Evolutionary conservation across 2,329 filamentous ascomycete genomes (phyloP), one percentile per base, ranked within the genome.

Genomic region (Raffaelea albimanens): DNA sequence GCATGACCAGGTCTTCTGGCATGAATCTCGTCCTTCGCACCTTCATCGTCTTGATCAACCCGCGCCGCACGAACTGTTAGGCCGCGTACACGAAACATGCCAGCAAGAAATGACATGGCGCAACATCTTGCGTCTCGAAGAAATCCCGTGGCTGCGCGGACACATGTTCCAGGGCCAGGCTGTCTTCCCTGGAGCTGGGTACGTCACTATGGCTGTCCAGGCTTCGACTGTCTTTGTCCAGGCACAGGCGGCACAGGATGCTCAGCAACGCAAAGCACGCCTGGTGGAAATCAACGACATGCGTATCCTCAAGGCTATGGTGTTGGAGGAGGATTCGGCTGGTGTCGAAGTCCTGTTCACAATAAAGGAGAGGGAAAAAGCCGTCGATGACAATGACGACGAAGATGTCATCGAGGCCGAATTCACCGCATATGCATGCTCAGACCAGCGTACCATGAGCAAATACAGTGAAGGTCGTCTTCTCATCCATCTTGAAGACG

Each of bases 11-110:
- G 18, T 19, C 14, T 38, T 38, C 34, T 38, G 34, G 34, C 18
- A 16, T 8, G 13, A n/a, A 16, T 38, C 34, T 8, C 34, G 34
- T 19, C 8, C 18, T 8, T 38, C 34, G 9, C 14, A 16, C 13
- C 18, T 5, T 8, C 34, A 38, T 16, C 13, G 14, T 16, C 14
- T 19, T 5, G 47, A 48, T 58, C 2, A 59, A 60, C 16, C 57
- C 7, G 34, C 34, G 18, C 34, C 13, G 14, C 34, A 38, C 14
- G 34, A 38, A 16, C 34, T 38, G 13, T 16, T 38, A 5, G 34
- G 34, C 34, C 14, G 13, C 14, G 14, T 16, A 8, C 34, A 16
- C 13, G 34, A 38, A 8, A 16, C 14, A 7, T 16, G 34, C 34
- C 14, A 38, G 34, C 13, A 16, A 8, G 34, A 8, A 16, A 38